Evolutionary conservation across 306 rosid genomes (phyloP).

Genomic region (Abrus pulchellus): DNA sequence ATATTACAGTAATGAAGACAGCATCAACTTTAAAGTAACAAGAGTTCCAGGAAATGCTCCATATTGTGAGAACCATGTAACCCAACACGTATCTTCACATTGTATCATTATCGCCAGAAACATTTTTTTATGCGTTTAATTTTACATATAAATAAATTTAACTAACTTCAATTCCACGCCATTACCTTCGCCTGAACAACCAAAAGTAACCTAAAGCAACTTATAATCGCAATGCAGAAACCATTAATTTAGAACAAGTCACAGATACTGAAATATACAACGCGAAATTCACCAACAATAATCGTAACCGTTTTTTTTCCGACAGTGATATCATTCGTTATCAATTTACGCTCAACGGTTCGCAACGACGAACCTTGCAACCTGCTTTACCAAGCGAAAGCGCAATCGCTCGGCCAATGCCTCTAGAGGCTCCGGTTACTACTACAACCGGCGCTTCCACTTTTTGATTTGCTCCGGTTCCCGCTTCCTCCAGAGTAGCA

Average conservation of each 20-base stretch:
- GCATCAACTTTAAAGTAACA: neutral
- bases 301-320: neutral
- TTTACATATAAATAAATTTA: neutral
- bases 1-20: conserved; percentile 10
- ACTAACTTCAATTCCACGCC: neutral
- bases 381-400: conserved; percentile 88
- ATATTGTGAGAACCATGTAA: neutral
- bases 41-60: neutral
- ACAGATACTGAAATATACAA: neutral
- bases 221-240: neutral
- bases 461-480: conserved; percentile 55
- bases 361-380: conserved; percentile 76
- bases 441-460: conserved; percentile 89
- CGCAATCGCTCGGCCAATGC: conserved; percentile 90
- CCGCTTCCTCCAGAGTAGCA: conserved; percentile 72
- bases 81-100: conserved; percentile 9
- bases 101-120: conserved; percentile 15
- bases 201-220: conserved; percentile 12
- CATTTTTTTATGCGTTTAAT: neutral
- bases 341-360: conserved; percentile 10
- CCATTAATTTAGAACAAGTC: neutral
- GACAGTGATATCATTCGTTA: neutral
- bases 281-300: neutral
- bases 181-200: neutral
- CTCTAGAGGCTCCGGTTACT: conserved; percentile 97